Base-by-base conservation (phyloP, 306 rosid species). In the Prunus fruticosa region DNA sequence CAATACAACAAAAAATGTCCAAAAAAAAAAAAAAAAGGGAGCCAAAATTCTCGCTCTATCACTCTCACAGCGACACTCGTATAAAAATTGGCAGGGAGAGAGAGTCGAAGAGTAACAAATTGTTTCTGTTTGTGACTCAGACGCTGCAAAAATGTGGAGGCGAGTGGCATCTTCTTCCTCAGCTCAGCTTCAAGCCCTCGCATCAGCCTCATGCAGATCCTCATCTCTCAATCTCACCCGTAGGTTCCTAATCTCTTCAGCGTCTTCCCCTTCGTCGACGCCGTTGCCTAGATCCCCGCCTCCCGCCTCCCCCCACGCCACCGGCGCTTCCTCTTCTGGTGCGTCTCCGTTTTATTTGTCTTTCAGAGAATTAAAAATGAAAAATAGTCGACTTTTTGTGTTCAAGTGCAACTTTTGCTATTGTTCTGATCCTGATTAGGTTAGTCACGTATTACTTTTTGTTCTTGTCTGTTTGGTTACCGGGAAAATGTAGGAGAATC, bases 111-210 rank as follows among this genome's bases (percentile, higher is more conserved):
- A 70, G 13, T 18, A 15, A 28, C 23, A 47, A 71, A 19, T 34
- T 10, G 43, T 38, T 38, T 6, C 9, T 38, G 43, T 38, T 38
- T 0, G 15, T 10, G 34, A 12, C 11, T 0, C 28, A 30, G 53
- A 9, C 46, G 43, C 38, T 1, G 32, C 22, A 1, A 76, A 23
- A 64, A 81, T 81, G 85, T 81, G 85, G 84, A 65, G 75, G 78
- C 78, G 71, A 7, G 85, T 45, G 57, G 60, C 61, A 8, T 76
- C 66, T 52, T 64, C 73, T 43, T 30, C 78, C 2, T 11, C 58
- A 19, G 69, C 77, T 28, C 76, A 61, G 34, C 63, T 80, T 52
- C 73, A 51, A 69, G 13, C 20, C 74, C 65, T 73, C 41, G 47
- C 74, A 1, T 56, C 78, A 13, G 32, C 63, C 34, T 68, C 79